Evolutionary conservation across 2,329 filamentous ascomycete species (phyloP).

Genomic region (Conoideocrella luteorostrata): DNA sequence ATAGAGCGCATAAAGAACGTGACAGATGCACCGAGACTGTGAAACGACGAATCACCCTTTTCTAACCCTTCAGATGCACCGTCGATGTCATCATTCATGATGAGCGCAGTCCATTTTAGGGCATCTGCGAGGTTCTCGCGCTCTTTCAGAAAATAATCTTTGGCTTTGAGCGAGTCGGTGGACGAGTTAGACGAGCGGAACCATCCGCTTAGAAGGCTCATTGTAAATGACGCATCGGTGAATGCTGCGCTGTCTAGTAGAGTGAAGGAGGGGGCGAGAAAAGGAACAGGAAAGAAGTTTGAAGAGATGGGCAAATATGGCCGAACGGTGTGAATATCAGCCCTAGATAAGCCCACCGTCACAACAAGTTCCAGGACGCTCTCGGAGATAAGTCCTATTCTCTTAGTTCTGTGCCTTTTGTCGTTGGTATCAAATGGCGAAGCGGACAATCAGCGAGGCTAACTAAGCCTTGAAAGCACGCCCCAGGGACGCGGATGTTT

Average conservation of each 20-base stretch:
- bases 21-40: constrained; percentile 74
- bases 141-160: constrained; percentile 33
- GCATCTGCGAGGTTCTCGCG: constrained; percentile 52
- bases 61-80: constrained; percentile 68
- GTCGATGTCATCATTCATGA: constrained; percentile 88
- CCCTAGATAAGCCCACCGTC: neutral
- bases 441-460: no score
- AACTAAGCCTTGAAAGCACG: no score
- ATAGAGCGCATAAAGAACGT: constrained; percentile 81
- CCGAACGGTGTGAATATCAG: neutral
- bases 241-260: no score
- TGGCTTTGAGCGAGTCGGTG: constrained; percentile 20
- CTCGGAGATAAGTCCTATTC: no score
- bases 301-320: neutral
- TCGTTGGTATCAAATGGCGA: no score
- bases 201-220: constrained; percentile 46
- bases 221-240: constrained; percentile 15
- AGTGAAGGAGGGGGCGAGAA: neutral
- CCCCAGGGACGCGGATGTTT: no score
- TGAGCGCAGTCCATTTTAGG: constrained; percentile 59
- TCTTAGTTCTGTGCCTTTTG: no score
- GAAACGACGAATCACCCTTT: constrained; percentile 76
- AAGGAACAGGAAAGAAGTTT: neutral
- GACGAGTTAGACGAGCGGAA: constrained; percentile 36
- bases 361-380: neutral